phyloP scores from a whole-genome alignment of 352 stramenopile species.

The Plasmopara muralis region DNA sequence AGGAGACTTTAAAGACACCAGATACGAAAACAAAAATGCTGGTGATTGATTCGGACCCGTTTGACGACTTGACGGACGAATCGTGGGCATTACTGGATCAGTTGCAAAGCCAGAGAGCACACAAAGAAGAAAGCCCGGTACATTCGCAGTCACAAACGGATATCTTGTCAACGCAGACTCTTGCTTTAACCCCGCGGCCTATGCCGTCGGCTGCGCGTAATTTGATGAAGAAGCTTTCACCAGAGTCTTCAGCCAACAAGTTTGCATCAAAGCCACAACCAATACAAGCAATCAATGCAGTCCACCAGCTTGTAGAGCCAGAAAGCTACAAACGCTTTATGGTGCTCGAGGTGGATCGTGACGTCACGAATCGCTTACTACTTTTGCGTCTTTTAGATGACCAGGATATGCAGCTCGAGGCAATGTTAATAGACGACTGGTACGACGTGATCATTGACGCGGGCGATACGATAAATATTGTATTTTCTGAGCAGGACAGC shows the following conservation, averaged over 20 bases:
- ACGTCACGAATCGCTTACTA: slow-evolving; percentile 43
- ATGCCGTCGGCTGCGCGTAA: slow-evolving; percentile 16
- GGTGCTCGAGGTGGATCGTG: slow-evolving; percentile 56
- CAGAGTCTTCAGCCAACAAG: slow-evolving; percentile 5
- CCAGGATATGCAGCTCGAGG: slow-evolving; percentile 50
- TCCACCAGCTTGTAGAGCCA: slow-evolving; percentile 1
- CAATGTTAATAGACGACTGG: slow-evolving; percentile 61
- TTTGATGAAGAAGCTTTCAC: slow-evolving; percentile 9
- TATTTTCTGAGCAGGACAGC: slow-evolving; percentile 52
- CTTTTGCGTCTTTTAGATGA: slow-evolving; percentile 60
- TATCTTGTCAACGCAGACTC: slow-evolving; percentile 22
- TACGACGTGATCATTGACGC: slow-evolving; percentile 67
- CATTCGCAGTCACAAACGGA: slow-evolving; percentile 21
- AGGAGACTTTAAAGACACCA: slow-evolving; percentile 4
- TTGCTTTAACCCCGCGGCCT: slow-evolving; percentile 24
- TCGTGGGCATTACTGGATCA: slow-evolving; percentile 72
- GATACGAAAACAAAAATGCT: not conserved
- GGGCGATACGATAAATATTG: slow-evolving; percentile 73
- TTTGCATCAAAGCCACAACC: slow-evolving; percentile 18
- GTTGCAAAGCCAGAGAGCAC: slow-evolving; percentile 44
- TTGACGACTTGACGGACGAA: slow-evolving; percentile 67
- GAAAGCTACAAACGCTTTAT: slow-evolving; percentile 53
- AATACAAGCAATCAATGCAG: slow-evolving; percentile 5
- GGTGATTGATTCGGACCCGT: slow-evolving; percentile 35
- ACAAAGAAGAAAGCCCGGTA: slow-evolving; percentile 8